phyloP scores from a whole-genome alignment of 768 basidiomycete species.

The Sutorius australiensis region DNA sequence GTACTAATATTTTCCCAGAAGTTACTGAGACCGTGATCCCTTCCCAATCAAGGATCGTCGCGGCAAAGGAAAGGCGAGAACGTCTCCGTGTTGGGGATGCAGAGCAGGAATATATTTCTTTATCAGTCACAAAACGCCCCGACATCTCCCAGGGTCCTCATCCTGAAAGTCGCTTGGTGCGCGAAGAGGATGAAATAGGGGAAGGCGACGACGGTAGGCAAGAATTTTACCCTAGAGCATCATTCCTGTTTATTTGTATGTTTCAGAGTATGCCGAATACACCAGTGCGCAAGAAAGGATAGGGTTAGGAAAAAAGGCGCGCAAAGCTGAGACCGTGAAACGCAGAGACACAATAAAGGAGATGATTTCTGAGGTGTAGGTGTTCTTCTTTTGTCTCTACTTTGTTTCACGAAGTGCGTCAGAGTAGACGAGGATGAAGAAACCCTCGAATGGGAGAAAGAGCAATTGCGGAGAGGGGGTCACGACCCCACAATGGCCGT shows the following conservation, averaged over 20 bases:
- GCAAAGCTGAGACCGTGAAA: slow-evolving; percentile 65
- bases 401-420: slow-evolving; percentile 3
- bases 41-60: slow-evolving; percentile 64
- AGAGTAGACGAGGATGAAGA: slow-evolving; percentile 85
- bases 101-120: slow-evolving; percentile 73
- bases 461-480: slow-evolving; percentile 76
- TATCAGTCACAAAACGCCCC: slow-evolving; percentile 58
- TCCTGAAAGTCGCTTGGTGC: slow-evolving; percentile 75
- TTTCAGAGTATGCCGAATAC: slow-evolving; percentile 76
- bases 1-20: slow-evolving; percentile 22
- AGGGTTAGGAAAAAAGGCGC: slow-evolving; percentile 77
- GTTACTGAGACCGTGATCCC: slow-evolving; percentile 52
- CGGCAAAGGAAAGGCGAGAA: slow-evolving; percentile 74
- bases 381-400: slow-evolving; percentile 9
- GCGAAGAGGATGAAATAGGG: slow-evolving; percentile 86
- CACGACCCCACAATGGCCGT: slow-evolving; percentile 40
- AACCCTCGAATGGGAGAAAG: slow-evolving; percentile 79
- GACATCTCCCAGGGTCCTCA: slow-evolving; percentile 68
- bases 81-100: slow-evolving; percentile 51
- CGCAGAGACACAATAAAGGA: slow-evolving; percentile 70
- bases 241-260: slow-evolving; percentile 8
- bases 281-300: slow-evolving; percentile 86
- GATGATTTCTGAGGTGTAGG: slow-evolving; percentile 79
- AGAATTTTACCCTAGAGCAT: neutral
- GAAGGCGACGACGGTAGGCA: slow-evolving; percentile 81